Evolutionary conservation across 768 basidiomycete species (phyloP).

Genomic region (Harrya chromipes): DNA sequence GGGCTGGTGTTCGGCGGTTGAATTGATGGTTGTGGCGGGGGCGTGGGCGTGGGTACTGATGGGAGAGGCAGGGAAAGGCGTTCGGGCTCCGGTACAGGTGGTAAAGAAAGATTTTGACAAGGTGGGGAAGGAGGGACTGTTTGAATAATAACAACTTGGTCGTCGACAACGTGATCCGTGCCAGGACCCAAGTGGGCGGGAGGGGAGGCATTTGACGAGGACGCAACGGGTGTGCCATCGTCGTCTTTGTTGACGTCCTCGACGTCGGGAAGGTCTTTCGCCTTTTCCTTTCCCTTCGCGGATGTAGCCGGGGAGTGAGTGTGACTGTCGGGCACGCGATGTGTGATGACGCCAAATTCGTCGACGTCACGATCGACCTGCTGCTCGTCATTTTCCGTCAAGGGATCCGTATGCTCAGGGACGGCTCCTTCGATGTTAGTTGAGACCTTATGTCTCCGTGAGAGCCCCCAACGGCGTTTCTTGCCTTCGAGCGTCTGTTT

Average conservation of each 20-base stretch:
- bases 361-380: constrained; percentile 29
- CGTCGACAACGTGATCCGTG: constrained; percentile 9
- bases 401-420: constrained; percentile 12
- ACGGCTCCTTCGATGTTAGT: constrained; percentile 15
- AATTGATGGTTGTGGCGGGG: constrained; percentile 22
- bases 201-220: constrained; percentile 17
- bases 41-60: constrained; percentile 11
- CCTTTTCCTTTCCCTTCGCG: constrained; percentile 39
- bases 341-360: constrained; percentile 26
- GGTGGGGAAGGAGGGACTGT: constrained; percentile 7
- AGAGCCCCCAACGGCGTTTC: constrained; percentile 26
- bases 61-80: constrained; percentile 9
- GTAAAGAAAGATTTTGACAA: neutral
- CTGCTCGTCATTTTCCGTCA: constrained; percentile 26
- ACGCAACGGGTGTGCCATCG: constrained; percentile 4
- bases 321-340: constrained; percentile 29
- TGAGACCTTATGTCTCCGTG: constrained; percentile 14
- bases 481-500: constrained; percentile 29
- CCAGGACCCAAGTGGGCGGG: constrained; percentile 1
- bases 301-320: constrained; percentile 20
- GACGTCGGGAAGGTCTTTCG: constrained; percentile 14
- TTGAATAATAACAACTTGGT: constrained; percentile 24
- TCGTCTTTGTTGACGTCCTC: constrained; percentile 6
- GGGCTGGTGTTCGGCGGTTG: constrained; percentile 17
- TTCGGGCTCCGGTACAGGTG: constrained; percentile 12